These are phyloP conservation scores for Cladosporium halotolerans DNA, from an alignment of 2,329 filamentous ascomycete genomes.

Conservation along the genomic window DNA sequence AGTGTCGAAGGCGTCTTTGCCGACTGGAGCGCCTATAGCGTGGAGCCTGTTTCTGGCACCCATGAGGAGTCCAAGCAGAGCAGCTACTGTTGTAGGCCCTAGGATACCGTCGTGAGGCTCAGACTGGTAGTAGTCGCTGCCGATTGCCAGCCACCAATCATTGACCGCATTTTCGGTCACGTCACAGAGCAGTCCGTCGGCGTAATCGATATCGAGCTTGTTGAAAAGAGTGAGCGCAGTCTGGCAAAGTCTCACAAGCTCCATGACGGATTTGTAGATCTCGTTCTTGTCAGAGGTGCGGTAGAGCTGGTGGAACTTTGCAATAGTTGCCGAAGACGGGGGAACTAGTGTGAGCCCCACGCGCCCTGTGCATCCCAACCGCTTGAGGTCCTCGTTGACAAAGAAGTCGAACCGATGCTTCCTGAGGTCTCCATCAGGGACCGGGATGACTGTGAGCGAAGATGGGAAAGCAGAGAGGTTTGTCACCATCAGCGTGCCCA, in stretches of 20 bases:
- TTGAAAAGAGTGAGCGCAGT: slow-evolving; percentile 82
- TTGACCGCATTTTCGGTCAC: slow-evolving; percentile 82
- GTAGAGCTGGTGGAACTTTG: slow-evolving; percentile 90
- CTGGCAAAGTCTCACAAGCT: slow-evolving; percentile 88
- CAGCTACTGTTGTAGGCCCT: slow-evolving; percentile 85
- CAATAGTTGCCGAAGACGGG: slow-evolving; percentile 73
- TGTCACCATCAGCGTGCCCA: slow-evolving; percentile 87
- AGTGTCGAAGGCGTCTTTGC: slow-evolving; percentile 88
- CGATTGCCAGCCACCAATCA: slow-evolving; percentile 95
- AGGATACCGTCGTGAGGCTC: slow-evolving; percentile 90
- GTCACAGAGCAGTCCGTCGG: slow-evolving; percentile 88
- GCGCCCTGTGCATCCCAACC: slow-evolving; percentile 83
- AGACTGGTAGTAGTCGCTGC: slow-evolving; percentile 82
- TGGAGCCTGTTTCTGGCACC: slow-evolving; percentile 85
- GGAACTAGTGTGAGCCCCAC: slow-evolving; percentile 74
- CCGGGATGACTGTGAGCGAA: slow-evolving; percentile 80
- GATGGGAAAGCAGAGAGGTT: slow-evolving; percentile 91
- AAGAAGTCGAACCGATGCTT: slow-evolving; percentile 79
- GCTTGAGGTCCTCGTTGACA: slow-evolving; percentile 89
- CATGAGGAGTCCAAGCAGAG: slow-evolving; percentile 78
- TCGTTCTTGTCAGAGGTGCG: slow-evolving; percentile 76
- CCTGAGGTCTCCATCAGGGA: slow-evolving; percentile 78
- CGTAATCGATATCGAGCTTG: slow-evolving; percentile 79
- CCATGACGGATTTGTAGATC: slow-evolving; percentile 70
- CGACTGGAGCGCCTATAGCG: slow-evolving; percentile 73